Evolutionary conservation across 225 moss, liverwort and hornwort genomes (phyloP), one percentile per base, ranked within the genome.

Genomic region (Pleurozium schreberi): DNA sequence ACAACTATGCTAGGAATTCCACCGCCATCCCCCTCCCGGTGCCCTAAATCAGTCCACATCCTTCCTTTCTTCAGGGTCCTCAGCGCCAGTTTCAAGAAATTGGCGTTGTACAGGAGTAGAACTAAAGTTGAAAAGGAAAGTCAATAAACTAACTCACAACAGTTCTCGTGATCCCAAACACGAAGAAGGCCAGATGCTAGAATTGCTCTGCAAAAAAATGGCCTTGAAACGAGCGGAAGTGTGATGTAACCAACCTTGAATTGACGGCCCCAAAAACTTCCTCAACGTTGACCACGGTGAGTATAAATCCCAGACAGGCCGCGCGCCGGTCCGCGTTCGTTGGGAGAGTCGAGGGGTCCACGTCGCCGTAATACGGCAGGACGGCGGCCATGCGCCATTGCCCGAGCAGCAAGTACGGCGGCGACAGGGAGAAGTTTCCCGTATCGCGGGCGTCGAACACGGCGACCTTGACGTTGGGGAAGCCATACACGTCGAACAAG

Each of bases 241-340:
- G 13, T 36, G 45, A 80, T 55, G 53, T 14, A 50, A 80, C 36
- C 53, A 71, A 98, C 93, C 97, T 95, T 17, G 91, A 86, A 43
- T 92, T 81, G 43, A 97, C 96, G 60, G 87, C 84, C 52, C 58
- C 84, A 69, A 97, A 98, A 21, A 98, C 93, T 89, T 90, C 90
- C 82, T 94, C 93, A 34, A 98, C 93, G 59, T 96, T 91, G 75
- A 98, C 84, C 16, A 94, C 91, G 38, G 96, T 95, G 66, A 93
- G 92, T n/a, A 96, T 84, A 77, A 90, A 98, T 10, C 97, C 98
- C 11, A 87, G 36, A 55, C 95, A 96, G 33, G 69, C 28, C 20
- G 87, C 88, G 11, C 36, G 75, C 38, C 94, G 78, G n/a, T 74
- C 91, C 31, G 64, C 90, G 20, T 52, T 28, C 22, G 89, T 89